These are phyloP conservation scores for Colletotrichum cordylinicola DNA, from an alignment of 2,329 filamentous ascomycete genomes.

Conservation along the genomic window DNA sequence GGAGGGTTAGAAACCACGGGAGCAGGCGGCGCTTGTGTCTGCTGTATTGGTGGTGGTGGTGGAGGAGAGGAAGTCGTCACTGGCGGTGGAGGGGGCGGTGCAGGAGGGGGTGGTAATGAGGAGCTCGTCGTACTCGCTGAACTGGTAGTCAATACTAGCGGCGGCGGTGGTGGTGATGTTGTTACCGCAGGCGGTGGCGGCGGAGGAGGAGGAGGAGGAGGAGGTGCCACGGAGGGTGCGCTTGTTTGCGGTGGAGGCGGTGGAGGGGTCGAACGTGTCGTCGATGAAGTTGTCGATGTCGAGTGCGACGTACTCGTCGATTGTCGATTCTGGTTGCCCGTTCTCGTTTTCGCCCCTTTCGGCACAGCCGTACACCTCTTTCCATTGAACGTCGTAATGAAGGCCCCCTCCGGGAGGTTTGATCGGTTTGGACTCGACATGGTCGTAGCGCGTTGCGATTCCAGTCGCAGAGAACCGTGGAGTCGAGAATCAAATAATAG, in stretches of 20 bases:
- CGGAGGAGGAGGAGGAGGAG: background rate
- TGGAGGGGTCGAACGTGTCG: constrained; percentile 1
- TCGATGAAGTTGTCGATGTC: background rate
- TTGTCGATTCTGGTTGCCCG: constrained; percentile 2
- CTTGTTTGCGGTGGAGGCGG: constrained; percentile 3
- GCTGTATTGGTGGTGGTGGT: background rate
- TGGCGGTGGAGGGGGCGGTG: constrained; percentile 20
- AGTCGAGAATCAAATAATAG: constrained; percentile 1
- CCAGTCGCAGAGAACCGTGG: constrained; percentile 45
- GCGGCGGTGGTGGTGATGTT: background rate
- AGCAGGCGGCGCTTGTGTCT: constrained; percentile 10
- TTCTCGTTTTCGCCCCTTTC: constrained; percentile 27
- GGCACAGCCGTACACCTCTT: constrained; percentile 61
- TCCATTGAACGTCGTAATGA: constrained; percentile 54
- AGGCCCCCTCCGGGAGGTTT: constrained; percentile 49
- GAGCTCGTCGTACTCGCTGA: constrained; percentile 43
- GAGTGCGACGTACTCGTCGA: constrained; percentile 13
- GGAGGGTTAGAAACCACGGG: constrained; percentile 17
- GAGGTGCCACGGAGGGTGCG: background rate
- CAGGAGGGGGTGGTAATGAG: constrained; percentile 23
- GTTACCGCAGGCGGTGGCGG: background rate
- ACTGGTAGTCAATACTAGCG: constrained; percentile 26
- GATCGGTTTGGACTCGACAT: constrained; percentile 45
- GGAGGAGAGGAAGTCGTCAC: constrained; percentile 10
- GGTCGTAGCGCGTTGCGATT: constrained; percentile 41